Evolutionary conservation across 192 early-diverging fungal genomes (phyloP), one percentile per base, ranked within the genome.

Genomic region (Entophlyctis luteolus): DNA sequence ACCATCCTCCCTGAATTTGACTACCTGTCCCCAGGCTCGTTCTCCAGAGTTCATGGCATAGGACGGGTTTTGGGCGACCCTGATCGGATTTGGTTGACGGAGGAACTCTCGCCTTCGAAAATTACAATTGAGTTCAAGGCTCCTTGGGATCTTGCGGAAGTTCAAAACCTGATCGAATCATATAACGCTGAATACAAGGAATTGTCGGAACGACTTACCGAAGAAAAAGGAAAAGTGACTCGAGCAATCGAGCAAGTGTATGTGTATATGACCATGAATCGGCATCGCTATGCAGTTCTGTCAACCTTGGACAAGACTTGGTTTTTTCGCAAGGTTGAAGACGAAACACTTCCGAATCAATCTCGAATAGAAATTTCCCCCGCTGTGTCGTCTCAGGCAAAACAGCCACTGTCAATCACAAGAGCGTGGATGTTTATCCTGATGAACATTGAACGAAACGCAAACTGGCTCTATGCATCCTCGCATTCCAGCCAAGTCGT

Each of bases 241-340:
- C 31, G 55, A 25, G 55, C 55, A 34, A 18, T 56, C 31, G 55
- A 56, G 55, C 55, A 27, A 28, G 36, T 56, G 4, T 33, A 25
- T 56, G 55, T 56, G 4, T 56, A 34, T 34, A 56, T 56, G 55
- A 31, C 55, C 28, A 22, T 56, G 4, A 56, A 56, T 27, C 33
- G 49, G 22, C 49, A 52, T 52, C 49, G 49, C 5, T 52, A 52
- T 56, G 55, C 31, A 31, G 55, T 56, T 56, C 36, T 56, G 55
- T 34, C 55, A 0, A 56, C 55, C 31, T 20, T 52, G 22, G 49
- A 52, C 29, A 20, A 52, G 49, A 52, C 49, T 16, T 52, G 49
- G 49, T 52, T 52, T 28, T 28, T 52, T 52, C 49, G 49, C 6
- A 50, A 27, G 28, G 10, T n/a, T 12, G 42, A 45, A 45, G 20